These are phyloP conservation scores for Avena atlantica DNA, from an alignment of 176 grass and related monocot species.

Conservation along the genomic window DNA sequence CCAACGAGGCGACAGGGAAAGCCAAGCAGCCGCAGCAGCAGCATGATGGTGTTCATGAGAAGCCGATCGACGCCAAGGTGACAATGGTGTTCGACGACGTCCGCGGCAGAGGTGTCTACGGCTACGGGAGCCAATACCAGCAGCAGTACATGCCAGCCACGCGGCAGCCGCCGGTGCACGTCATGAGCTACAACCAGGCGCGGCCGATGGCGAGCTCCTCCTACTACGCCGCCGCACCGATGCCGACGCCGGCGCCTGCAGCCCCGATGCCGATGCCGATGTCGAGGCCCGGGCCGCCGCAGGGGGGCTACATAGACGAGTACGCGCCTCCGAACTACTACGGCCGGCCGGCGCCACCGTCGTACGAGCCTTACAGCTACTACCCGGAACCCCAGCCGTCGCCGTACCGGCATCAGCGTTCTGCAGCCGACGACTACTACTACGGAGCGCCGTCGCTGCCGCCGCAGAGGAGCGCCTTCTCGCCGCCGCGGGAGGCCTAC, in stretches of 20 bases:
- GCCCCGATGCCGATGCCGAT: constrained; percentile 3
- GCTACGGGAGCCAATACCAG: neutral
- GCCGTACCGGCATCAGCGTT: constrained; percentile 34
- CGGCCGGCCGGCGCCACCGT: constrained; percentile 10
- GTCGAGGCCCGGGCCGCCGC: constrained; percentile 36
- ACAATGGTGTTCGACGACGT: constrained; percentile 40
- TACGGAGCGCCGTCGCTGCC: constrained; percentile 35
- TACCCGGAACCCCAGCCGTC: constrained; percentile 38
- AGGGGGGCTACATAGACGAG: constrained; percentile 53
- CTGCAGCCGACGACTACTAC: constrained; percentile 51
- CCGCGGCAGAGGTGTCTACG: neutral
- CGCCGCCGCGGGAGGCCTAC: constrained; percentile 48
- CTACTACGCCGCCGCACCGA: constrained; percentile 56
- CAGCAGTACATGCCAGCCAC: constrained; percentile 19
- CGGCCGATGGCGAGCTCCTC: constrained; percentile 58
- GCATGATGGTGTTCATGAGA: constrained; percentile 16
- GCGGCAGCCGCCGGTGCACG: constrained; percentile 35
- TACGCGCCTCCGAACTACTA: constrained; percentile 52
- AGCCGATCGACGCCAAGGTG: constrained; percentile 49
- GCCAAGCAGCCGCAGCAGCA: constrained; percentile 14
- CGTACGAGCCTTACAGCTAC: constrained; percentile 52
- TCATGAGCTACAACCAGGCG: constrained; percentile 63
- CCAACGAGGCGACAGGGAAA: constrained; percentile 24
- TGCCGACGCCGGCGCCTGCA: neutral
- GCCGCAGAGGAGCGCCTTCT: constrained; percentile 49